These are phyloP conservation scores for Hordeum marinum DNA, from an alignment of 176 grass and related monocot species.

Conservation along the genomic window DNA sequence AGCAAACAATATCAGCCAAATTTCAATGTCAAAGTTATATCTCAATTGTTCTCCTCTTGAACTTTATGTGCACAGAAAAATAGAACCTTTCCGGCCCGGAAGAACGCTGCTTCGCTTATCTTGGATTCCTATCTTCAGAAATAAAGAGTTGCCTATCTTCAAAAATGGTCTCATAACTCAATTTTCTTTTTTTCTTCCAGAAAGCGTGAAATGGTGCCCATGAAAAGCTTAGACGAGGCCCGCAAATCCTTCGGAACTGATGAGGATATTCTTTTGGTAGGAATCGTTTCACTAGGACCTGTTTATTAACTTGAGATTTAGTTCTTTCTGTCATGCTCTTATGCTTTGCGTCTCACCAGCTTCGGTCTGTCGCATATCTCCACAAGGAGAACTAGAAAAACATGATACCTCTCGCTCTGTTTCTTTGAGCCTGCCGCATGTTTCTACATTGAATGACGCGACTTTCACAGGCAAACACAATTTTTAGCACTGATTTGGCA, in stretches of 20 bases:
- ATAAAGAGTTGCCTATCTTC: no score
- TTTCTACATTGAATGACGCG: background rate
- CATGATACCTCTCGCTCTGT: background rate
- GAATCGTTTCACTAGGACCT: background rate
- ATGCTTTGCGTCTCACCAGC: background rate
- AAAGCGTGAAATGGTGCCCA: constrained; percentile 68
- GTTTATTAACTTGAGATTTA: background rate
- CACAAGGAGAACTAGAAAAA: background rate
- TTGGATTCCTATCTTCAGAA: no score
- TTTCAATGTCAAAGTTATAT: background rate
- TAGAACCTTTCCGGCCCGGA: no score
- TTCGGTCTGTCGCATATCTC: background rate
- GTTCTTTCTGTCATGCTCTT: background rate
- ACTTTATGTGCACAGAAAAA: background rate
- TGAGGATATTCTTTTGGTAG: constrained; percentile 97
- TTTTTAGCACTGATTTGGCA: background rate
- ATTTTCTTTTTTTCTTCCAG: constrained; percentile 30
- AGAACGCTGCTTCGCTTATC: no score
- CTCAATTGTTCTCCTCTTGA: background rate
- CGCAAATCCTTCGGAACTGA: constrained; percentile 93
- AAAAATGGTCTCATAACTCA: background rate
- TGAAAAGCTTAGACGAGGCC: constrained; percentile 84
- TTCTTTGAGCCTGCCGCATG: background rate
- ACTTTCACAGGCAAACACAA: background rate
- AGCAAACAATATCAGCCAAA: background rate